Percentiles rank a stretch among this genome's conserved stretches.
Evolutionary conservation across 306 rosid species (phyloP).

Genomic region (Senna siamea): DNA sequence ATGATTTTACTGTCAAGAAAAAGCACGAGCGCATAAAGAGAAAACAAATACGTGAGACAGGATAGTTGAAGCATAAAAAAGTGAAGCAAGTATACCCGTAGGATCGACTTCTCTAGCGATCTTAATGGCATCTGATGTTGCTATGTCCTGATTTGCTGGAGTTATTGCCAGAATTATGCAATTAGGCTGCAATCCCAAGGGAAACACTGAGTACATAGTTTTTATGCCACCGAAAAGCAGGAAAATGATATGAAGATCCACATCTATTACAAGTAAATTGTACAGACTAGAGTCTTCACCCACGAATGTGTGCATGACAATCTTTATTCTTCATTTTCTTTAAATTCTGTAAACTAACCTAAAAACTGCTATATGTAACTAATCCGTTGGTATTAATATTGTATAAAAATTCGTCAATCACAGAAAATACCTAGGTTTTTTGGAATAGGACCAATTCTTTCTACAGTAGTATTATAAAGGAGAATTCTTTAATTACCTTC

Average conservation of each 20-base stretch:
- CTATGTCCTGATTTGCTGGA: constrained; percentile 93
- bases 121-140: constrained; percentile 92
- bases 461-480: neutral
- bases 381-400: neutral
- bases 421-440: neutral
- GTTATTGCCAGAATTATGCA: constrained; percentile 89
- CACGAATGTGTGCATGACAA: neutral
- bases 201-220: neutral
- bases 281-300: neutral
- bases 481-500: constrained; percentile 45
- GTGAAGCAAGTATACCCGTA: constrained; percentile 51
- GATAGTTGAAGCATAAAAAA: constrained; percentile 30
- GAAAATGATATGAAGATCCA: neutral
- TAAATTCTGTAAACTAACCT: neutral
- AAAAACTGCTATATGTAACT: neutral
- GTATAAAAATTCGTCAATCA: neutral
- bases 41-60: constrained; percentile 20
- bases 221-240: constrained; percentile 9
- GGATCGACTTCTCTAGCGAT: constrained; percentile 91
- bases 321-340: neutral
- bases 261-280: neutral
- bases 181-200: constrained; percentile 70
- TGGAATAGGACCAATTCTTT: constrained; percentile 3
- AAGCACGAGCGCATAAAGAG: neutral
- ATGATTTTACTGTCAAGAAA: constrained; percentile 28